A percentile compares a stretch with the other conserved stretches of the same genome.
Conservation (phyloP, 371 early-diverging fungal species). For the Mortierella sp. region DNA sequence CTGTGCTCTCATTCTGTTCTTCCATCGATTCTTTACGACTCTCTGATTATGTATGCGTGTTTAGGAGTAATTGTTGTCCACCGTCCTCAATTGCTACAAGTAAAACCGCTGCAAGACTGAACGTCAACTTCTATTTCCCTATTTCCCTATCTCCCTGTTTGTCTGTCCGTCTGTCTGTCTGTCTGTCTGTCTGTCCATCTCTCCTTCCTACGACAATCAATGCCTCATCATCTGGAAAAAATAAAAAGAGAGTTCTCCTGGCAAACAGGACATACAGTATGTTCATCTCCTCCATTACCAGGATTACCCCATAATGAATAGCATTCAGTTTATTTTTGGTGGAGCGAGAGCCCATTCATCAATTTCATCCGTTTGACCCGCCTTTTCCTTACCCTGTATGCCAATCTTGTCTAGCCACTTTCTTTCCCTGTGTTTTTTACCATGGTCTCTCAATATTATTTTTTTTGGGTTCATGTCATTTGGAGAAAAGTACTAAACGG, state of each 20-base stretch:
- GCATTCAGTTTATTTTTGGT: neutral
- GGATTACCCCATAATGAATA: neutral
- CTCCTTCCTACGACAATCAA: neutral
- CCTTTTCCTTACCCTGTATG: too few relatives aligned
- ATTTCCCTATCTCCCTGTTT: too few relatives aligned
- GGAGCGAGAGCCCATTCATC: neutral
- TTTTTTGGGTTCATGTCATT: neutral
- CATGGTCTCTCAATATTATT: neutral
- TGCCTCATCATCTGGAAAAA: neutral
- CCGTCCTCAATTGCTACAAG: too few relatives aligned
- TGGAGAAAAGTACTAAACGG: too few relatives aligned
- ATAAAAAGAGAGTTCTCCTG: neutral
- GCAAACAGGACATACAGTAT: too few relatives aligned
- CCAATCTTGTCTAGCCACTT: too few relatives aligned
- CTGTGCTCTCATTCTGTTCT: slow-evolving; percentile 1
- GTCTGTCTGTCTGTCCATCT: too few relatives aligned
- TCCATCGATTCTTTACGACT: neutral
- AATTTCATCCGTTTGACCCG: neutral
- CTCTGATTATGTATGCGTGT: neutral
- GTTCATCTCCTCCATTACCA: neutral
- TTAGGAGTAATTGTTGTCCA: neutral
- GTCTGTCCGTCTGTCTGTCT: too few relatives aligned
- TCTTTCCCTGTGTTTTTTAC: too few relatives aligned
- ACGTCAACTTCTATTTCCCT: too few relatives aligned
- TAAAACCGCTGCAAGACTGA: too few relatives aligned